phyloP scores from a whole-genome alignment of 2,329 filamentous ascomycete species.

The Neonectria magnoliae region DNA sequence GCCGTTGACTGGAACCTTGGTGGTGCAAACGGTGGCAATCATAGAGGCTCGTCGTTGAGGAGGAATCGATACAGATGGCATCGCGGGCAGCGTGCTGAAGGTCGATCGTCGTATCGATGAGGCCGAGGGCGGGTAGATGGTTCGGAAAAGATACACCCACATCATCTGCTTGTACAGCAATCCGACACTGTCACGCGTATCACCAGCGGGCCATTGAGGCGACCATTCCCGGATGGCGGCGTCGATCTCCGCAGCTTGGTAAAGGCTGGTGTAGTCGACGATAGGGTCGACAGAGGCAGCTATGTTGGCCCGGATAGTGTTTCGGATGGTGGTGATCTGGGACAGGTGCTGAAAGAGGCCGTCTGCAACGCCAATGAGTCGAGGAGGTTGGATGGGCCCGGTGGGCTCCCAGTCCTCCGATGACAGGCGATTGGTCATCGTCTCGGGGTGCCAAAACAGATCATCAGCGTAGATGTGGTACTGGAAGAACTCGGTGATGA shows the following conservation, averaged over 20 bases:
- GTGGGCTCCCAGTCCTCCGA: slow-evolving; percentile 56
- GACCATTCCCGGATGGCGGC: slow-evolving; percentile 78
- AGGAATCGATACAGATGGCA: slow-evolving; percentile 30
- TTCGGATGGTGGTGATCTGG: slow-evolving; percentile 80
- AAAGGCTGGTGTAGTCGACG: slow-evolving; percentile 78
- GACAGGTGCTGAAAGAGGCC: slow-evolving; percentile 82
- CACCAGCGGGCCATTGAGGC: slow-evolving; percentile 67
- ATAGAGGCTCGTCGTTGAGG: slow-evolving; percentile 49
- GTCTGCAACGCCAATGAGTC: slow-evolving; percentile 83
- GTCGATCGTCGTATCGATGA: slow-evolving; percentile 45
- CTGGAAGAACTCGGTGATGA: slow-evolving; percentile 82
- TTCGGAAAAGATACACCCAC: slow-evolving; percentile 71
- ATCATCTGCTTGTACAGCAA: slow-evolving; percentile 73
- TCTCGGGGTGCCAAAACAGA: slow-evolving; percentile 61
- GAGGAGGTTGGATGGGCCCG: slow-evolving; percentile 56
- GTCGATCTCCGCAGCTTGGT: slow-evolving; percentile 80
- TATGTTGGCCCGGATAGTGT: slow-evolving; percentile 77
- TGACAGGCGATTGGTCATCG: slow-evolving; percentile 50
- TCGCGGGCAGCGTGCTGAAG: slow-evolving; percentile 41
- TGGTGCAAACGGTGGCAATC: slow-evolving; percentile 44
- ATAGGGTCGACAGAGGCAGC: slow-evolving; percentile 69
- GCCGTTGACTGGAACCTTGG: slow-evolving; percentile 27
- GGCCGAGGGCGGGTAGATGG: slow-evolving; percentile 64
- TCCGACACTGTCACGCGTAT: slow-evolving; percentile 65
- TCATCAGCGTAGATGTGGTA: slow-evolving; percentile 80